Evolutionary conservation across 192 early-diverging fungal genomes (phyloP).

Genomic region (Neocallimastix lanati): DNA sequence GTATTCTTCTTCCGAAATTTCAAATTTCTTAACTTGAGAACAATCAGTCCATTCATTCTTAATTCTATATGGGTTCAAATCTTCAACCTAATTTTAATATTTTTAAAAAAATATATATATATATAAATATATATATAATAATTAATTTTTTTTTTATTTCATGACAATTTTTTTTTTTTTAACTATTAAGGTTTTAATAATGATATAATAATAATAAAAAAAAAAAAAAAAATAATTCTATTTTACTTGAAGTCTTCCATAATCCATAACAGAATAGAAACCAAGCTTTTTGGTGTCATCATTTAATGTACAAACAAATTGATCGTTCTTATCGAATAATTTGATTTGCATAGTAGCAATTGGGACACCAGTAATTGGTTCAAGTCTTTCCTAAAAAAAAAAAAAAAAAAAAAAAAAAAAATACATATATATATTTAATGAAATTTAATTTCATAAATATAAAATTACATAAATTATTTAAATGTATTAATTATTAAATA

Average conservation of each 20-base stretch:
- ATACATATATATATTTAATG: too few species aligned
- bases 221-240: too few species aligned
- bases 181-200: too few species aligned
- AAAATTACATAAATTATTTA: too few species aligned
- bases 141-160: not conserved
- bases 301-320: slow-evolving; percentile 3
- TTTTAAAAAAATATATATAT: too few species aligned
- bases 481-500: too few species aligned
- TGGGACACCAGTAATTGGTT: slow-evolving; percentile 81
- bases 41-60: slow-evolving; percentile 68
- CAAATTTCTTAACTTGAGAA: slow-evolving; percentile 83
- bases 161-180: too few species aligned
- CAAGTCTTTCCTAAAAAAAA: slow-evolving; percentile 70
- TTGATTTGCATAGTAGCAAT: slow-evolving; percentile 38
- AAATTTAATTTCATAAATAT: too few species aligned
- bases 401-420: too few species aligned
- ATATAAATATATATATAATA: too few species aligned
- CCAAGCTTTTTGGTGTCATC: slow-evolving; percentile 57
- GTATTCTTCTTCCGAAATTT: slow-evolving; percentile 77
- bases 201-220: too few species aligned
- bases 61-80: slow-evolving; percentile 42
- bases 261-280: slow-evolving; percentile 69
- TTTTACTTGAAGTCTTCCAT: slow-evolving; percentile 54
- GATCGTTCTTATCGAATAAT: slow-evolving; percentile 38
- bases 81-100: slow-evolving; percentile 40